Evolutionary conservation across 1,139 yeast species (phyloP).

Genomic region (Kurtzmaniella quercitrusa): DNA sequence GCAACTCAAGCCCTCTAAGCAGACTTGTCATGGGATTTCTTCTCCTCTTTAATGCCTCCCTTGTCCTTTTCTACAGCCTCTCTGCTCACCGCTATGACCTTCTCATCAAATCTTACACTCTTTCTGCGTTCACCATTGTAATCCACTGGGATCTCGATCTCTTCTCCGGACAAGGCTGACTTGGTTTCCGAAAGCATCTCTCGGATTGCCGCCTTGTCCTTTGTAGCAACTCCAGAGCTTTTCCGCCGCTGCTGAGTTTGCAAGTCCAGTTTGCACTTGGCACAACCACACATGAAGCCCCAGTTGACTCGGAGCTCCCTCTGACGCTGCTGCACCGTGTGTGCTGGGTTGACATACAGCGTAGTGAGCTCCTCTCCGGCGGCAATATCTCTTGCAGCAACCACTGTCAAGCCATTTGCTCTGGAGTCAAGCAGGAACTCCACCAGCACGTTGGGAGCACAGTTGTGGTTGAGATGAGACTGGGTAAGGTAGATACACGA

Average conservation of each 20-base stretch:
- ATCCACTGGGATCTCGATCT: constrained; percentile 40
- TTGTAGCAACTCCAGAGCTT: constrained; percentile 20
- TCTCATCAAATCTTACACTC: constrained; percentile 70
- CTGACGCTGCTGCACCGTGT: constrained; percentile 60
- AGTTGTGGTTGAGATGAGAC: constrained; percentile 72
- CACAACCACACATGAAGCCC: constrained; percentile 77
- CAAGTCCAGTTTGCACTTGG: constrained; percentile 59
- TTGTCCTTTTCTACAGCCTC: not conserved
- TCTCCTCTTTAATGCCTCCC: not conserved
- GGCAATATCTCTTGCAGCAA: constrained; percentile 54
- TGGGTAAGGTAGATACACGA: constrained; percentile 59
- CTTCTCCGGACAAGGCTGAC: constrained; percentile 39
- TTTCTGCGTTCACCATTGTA: constrained; percentile 51
- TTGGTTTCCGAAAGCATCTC: constrained; percentile 40
- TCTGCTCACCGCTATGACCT: constrained; percentile 42
- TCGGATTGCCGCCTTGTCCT: constrained; percentile 36
- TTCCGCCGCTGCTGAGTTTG: constrained; percentile 34
- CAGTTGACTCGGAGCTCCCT: constrained; percentile 69
- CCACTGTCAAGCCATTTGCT: constrained; percentile 53
- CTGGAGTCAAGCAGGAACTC: constrained; percentile 43
- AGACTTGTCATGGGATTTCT: too few relatives aligned
- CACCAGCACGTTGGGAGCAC: constrained; percentile 67
- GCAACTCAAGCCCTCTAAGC: too few relatives aligned
- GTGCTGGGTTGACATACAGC: constrained; percentile 66
- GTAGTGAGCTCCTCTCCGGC: constrained; percentile 68